Evolutionary conservation across 2,329 filamentous ascomycete species (phyloP).

Genomic region (Aspergillus intermedius): DNA sequence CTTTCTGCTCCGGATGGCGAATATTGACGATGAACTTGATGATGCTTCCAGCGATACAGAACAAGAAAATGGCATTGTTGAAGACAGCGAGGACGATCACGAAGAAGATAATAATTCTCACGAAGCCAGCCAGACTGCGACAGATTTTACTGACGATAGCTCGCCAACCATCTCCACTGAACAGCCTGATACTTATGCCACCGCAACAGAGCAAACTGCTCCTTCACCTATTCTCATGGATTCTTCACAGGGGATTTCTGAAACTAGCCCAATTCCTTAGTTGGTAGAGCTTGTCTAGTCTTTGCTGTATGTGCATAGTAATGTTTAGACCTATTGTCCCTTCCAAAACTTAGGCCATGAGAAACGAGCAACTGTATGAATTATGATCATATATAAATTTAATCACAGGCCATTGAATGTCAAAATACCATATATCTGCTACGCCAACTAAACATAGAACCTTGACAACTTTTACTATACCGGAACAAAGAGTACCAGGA

Average conservation of each 20-base stretch:
- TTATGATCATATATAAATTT: too few species aligned
- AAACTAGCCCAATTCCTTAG: too few species aligned
- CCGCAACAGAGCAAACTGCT: background rate
- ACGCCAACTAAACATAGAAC: background rate
- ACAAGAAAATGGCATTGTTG: conserved; percentile 1
- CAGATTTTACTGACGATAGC: background rate
- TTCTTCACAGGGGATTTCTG: background rate
- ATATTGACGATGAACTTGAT: conserved; percentile 46
- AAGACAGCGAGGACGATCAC: background rate
- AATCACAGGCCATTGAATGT: too few species aligned
- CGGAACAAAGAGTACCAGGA: background rate
- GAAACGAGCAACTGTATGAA: too few species aligned
- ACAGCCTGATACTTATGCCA: background rate
- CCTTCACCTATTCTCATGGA: background rate
- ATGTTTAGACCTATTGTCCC: background rate
- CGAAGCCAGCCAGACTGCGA: background rate
- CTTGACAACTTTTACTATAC: background rate
- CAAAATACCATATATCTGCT: too few species aligned
- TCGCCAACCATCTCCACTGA: background rate
- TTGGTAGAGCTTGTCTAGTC: too few species aligned
- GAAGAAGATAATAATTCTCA: too few species aligned
- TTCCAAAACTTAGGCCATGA: too few species aligned
- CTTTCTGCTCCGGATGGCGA: conserved; percentile 65
- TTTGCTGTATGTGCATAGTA: background rate
- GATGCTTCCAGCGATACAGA: conserved; percentile 12